Percentiles rank a stretch among this genome's conserved stretches.
These are phyloP conservation scores for Cladorrhinum sp. DNA, from an alignment of 2,329 filamentous ascomycete genomes.

Conservation along the genomic window DNA sequence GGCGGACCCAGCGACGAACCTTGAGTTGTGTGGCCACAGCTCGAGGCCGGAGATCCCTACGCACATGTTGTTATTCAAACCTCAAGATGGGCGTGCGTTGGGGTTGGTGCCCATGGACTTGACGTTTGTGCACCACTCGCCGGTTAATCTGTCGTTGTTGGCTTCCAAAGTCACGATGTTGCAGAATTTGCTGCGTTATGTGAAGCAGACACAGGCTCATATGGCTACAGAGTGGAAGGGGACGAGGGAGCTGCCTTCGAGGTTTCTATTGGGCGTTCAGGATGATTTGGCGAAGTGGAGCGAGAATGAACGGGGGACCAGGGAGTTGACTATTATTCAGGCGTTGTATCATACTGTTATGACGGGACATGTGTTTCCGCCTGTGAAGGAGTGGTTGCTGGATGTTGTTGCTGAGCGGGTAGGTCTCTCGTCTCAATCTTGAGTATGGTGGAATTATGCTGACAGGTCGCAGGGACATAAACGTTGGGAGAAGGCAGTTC, in stretches of 20 bases:
- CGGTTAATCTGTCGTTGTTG: slow-evolving; percentile 77
- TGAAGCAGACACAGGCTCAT: slow-evolving; percentile 74
- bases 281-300: slow-evolving; percentile 68
- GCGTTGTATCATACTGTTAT: slow-evolving; percentile 81
- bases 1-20: slow-evolving; percentile 11
- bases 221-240: slow-evolving; percentile 82
- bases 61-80: slow-evolving; percentile 63
- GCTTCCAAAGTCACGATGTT: slow-evolving; percentile 84
- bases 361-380: slow-evolving; percentile 74
- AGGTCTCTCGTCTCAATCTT: slow-evolving; percentile 31
- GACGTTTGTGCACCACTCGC: slow-evolving; percentile 75
- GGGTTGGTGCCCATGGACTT: slow-evolving; percentile 76
- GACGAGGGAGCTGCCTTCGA: slow-evolving; percentile 71
- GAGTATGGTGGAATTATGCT: not conserved
- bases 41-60: slow-evolving; percentile 74
- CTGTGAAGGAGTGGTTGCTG: slow-evolving; percentile 82
- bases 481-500: slow-evolving; percentile 87
- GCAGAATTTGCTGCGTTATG: slow-evolving; percentile 81
- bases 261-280: slow-evolving; percentile 75
- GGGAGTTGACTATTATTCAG: slow-evolving; percentile 59
- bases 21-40: slow-evolving; percentile 57
- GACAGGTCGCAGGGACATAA: slow-evolving; percentile 68
- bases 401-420: slow-evolving; percentile 79
- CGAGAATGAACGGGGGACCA: slow-evolving; percentile 44
- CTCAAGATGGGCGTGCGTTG: slow-evolving; percentile 40